phyloP scores from a whole-genome alignment of 371 early-diverging fungal genomes.

The Cokeromyces recurvatus region DNA sequence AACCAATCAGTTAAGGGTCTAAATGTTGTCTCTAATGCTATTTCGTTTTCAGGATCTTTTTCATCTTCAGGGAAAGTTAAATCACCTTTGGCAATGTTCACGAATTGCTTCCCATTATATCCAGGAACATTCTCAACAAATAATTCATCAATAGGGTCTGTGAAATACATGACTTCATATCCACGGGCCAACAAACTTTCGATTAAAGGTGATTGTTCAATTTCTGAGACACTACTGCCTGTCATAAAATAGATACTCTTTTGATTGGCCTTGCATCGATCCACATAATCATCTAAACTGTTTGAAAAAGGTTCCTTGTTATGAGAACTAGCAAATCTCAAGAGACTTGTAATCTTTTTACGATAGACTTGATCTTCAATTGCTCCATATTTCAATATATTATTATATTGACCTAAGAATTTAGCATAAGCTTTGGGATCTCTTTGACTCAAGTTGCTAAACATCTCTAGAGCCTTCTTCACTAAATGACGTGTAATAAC shows the following conservation, averaged over 20 bases:
- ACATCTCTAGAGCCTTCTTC: constrained; percentile 86
- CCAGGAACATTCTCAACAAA: constrained; percentile 65
- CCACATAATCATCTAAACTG: constrained; percentile 81
- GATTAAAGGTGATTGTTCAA: constrained; percentile 81
- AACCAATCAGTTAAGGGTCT: constrained; percentile 68
- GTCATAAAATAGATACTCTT: constrained; percentile 86
- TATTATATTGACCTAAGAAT: constrained; percentile 75
- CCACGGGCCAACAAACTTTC: constrained; percentile 82
- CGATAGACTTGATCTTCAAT: constrained; percentile 68
- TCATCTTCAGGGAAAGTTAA: constrained; percentile 74
- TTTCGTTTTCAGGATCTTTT: constrained; percentile 37
- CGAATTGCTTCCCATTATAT: constrained; percentile 77
- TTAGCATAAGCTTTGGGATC: constrained; percentile 71
- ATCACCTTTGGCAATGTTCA: constrained; percentile 81
- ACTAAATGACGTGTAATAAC: constrained; percentile 81
- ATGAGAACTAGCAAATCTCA: constrained; percentile 76
- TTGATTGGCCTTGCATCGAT: constrained; percentile 85
- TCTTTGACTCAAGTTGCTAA: constrained; percentile 60
- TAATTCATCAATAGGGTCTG: constrained; percentile 93
- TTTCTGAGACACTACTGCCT: constrained; percentile 66
- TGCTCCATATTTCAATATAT: constrained; percentile 79
- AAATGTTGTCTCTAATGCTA: constrained; percentile 53
- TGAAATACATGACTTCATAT: constrained; percentile 88
- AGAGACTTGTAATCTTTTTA: constrained; percentile 73
- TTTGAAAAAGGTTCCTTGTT: constrained; percentile 45